These are phyloP conservation scores for Umbelopsis ramanniana DNA, from an alignment of 192 early-diverging fungal genomes.

Conservation along the genomic window DNA sequence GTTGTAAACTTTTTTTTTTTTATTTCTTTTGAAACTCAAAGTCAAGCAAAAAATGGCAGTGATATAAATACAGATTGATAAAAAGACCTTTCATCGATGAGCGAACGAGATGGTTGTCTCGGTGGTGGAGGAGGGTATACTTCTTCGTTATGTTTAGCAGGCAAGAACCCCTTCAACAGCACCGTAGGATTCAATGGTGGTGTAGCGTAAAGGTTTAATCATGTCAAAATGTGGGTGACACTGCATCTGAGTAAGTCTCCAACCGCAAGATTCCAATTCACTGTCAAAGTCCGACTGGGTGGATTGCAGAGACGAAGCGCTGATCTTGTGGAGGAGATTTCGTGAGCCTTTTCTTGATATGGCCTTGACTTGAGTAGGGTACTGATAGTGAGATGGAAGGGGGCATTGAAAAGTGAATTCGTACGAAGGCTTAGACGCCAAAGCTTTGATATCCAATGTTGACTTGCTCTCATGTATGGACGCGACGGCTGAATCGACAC, in stretches of 20 bases:
- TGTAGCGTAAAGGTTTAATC: slow-evolving; percentile 3
- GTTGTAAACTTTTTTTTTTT: no score
- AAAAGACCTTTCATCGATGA: no score
- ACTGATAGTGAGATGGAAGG: background rate
- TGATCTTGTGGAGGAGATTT: background rate
- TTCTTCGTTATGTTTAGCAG: background rate
- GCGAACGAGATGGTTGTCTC: background rate
- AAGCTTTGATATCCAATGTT: background rate
- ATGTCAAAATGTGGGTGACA: slow-evolving; percentile 6
- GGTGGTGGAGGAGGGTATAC: background rate
- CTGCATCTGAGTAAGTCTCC: slow-evolving; percentile 16
- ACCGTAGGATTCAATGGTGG: slow-evolving; percentile 1
- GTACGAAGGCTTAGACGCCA: background rate
- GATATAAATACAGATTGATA: no score
- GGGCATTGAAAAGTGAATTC: slow-evolving; percentile 13
- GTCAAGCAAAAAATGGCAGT: no score
- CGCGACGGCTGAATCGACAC: background rate
- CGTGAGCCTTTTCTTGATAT: background rate
- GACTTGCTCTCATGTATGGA: background rate
- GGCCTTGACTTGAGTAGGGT: background rate
- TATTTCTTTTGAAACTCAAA: no score
- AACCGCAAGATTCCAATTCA: slow-evolving; percentile 5
- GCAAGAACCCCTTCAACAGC: slow-evolving; percentile 5
- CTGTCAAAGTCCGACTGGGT: slow-evolving; percentile 4
- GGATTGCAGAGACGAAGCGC: background rate